These are phyloP conservation scores for Choanephora cucurbitarum DNA, from an alignment of 371 early-diverging fungal species.

Conservation along the genomic window DNA sequence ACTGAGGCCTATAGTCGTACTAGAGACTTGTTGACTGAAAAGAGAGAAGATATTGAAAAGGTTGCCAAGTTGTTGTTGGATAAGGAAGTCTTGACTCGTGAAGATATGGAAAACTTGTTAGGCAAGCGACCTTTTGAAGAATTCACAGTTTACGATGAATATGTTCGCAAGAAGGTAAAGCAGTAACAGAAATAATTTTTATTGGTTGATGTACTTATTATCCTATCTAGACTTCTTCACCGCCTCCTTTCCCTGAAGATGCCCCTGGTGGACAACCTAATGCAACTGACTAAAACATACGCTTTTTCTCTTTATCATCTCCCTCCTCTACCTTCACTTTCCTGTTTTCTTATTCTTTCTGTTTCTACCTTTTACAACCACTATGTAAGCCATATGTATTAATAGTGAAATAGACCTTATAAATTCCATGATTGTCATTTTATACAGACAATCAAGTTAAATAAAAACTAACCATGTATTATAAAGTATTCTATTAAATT, in stretches of 20 bases:
- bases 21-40: constrained; percentile 75
- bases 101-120: constrained; percentile 91
- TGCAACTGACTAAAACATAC: background rate
- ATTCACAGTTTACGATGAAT: constrained; percentile 73
- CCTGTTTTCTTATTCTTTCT: too few species aligned
- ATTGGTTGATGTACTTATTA: background rate
- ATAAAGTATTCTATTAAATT: too few species aligned
- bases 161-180: constrained; percentile 48
- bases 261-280: constrained; percentile 14
- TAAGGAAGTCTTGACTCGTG: constrained; percentile 95
- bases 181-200: too few species aligned
- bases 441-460: background rate
- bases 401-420: background rate
- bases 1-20: constrained; percentile 84
- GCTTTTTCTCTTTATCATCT: background rate
- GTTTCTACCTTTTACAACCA: too few species aligned
- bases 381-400: background rate
- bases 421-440: background rate
- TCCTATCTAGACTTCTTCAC: constrained; percentile 26
- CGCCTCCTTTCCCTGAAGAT: constrained; percentile 47
- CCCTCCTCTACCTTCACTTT: too few species aligned
- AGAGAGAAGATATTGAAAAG: constrained; percentile 86
- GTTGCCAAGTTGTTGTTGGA: constrained; percentile 91
- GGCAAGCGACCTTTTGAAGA: constrained; percentile 89
- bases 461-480: too few species aligned